Conservation (phyloP, 169 alveolate species). For the Cryptosporidium xiaoi region DNA sequence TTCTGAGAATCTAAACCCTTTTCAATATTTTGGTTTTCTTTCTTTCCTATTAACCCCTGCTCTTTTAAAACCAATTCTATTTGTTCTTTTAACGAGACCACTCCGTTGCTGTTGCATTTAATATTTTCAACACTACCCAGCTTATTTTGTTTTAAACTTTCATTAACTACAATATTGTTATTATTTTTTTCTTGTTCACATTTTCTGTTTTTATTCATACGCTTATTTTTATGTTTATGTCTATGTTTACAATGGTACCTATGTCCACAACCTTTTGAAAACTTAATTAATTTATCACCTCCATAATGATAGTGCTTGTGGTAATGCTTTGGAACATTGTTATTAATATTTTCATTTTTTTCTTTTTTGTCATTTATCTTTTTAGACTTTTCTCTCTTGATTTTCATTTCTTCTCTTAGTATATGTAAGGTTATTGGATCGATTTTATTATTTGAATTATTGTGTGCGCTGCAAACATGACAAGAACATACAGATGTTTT, state of each 20-base stretch:
- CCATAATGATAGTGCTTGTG: constrained; percentile 40
- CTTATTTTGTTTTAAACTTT: constrained; percentile 1
- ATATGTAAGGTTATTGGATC: constrained; percentile 71
- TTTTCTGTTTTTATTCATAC: neutral
- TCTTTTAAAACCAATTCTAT: constrained; percentile 32
- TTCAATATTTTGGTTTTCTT: too few relatives aligned
- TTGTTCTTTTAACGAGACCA: constrained; percentile 18
- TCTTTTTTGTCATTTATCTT: neutral
- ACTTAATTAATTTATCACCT: constrained; percentile 7
- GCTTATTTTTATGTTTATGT: constrained; percentile 8
- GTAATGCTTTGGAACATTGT: constrained; percentile 46
- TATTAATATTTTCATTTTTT: neutral
- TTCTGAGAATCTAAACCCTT: too few relatives aligned
- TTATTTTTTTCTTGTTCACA: neutral
- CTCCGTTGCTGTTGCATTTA: neutral
- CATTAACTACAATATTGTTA: neutral
- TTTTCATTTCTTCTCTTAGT: constrained; percentile 33
- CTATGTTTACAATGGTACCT: neutral
- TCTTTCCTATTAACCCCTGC: constrained; percentile 22
- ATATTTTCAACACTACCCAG: neutral
- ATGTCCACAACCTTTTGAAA: neutral
- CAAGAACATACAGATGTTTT: constrained; percentile 35
- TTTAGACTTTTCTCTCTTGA: constrained; percentile 3
- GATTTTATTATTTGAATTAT: constrained; percentile 1
- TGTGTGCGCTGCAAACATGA: constrained; percentile 35